A percentile compares a stretch with the other conserved stretches of the same genome.
These are phyloP conservation scores for Chloropicon primus DNA, from an alignment of 139 green algal species.

Conservation along the genomic window DNA sequence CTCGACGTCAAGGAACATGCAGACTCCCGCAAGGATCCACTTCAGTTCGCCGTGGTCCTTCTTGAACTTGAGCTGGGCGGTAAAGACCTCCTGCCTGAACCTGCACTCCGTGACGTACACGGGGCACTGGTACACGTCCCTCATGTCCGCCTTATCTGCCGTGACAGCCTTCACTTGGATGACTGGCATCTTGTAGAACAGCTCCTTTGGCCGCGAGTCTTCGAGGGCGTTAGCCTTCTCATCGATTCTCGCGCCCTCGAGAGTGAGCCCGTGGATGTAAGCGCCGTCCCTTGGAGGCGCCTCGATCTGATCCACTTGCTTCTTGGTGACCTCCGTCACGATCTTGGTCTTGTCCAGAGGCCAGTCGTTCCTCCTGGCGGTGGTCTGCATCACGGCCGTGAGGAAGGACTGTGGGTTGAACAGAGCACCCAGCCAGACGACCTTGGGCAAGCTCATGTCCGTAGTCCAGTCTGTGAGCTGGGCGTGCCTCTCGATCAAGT, in stretches of 20 bases:
- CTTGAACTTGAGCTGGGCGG: conserved; percentile 73
- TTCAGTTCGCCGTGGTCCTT: conserved; percentile 45
- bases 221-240: conserved; percentile 69
- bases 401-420: conserved; percentile 92
- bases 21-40: conserved; percentile 66
- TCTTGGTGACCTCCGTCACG: conserved; percentile 72
- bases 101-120: conserved; percentile 78
- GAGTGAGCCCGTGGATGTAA: conserved; percentile 70
- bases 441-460: conserved; percentile 62
- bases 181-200: conserved; percentile 72
- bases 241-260: conserved; percentile 86
- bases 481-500: conserved; percentile 52
- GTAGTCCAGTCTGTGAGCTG: conserved; percentile 76
- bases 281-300: conserved; percentile 63
- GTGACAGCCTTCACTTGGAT: conserved; percentile 64
- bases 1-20: conserved; percentile 61
- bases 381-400: conserved; percentile 86
- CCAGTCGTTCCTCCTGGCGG: conserved; percentile 75
- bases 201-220: conserved; percentile 71
- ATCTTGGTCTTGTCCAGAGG: conserved; percentile 61
- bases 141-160: conserved; percentile 67
- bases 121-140: conserved; percentile 71
- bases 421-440: conserved; percentile 45
- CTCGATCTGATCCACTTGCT: conserved; percentile 64
- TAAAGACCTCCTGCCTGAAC: conserved; percentile 85